Evolutionary conservation across 805 yeast species (phyloP), one percentile per base, ranked within the genome.

Genomic region (Yarrowia deformans): DNA sequence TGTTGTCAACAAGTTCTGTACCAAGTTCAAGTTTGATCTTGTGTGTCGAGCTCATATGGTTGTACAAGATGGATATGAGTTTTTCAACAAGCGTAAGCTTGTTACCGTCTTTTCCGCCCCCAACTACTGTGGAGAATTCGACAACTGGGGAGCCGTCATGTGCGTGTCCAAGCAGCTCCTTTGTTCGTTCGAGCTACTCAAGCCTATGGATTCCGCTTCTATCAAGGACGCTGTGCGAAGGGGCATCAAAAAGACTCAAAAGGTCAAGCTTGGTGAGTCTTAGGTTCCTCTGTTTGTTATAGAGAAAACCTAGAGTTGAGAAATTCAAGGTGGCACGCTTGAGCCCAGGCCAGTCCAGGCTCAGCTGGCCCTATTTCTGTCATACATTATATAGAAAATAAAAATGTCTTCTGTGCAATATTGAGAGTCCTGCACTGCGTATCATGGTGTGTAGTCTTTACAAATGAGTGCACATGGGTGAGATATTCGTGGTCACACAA

Each of bases 111-210:
- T 88, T 75, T 84, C 88, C 67, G 93, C 93, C 2, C 93, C 92
- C 12, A 88, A 88, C 77, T 88, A 88, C 76, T 88, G 92, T 75
- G 92, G 93, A n/a, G 93, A 88, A 77, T 88, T 88, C 75, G 91
- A 93, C 77, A 92, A 92, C 75, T 92, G 97, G 97, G 97, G 97
- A 32, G 99, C 99, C 1, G 98, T 94, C 6, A 94, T 94, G 98
- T 88, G 96, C 74, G 98, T 94, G 16, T 87, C 91, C 72, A 97
- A 94, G 72, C 98, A 94, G 74, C 83, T 94, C 73, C 80, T 93
- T 68, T 93, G 98, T 78, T 89, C 93, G 70, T 93, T 93, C 79
- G 98, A 93, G 76, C 82, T 93, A 54, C 80, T 93, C 61, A 97
- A 93, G 79, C 98, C 98, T 43, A 66, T 63, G 68, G 68, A 63